Conservation (phyloP, 169 alveolate species). For the Ophryocystis elektroscirrha region DNA sequence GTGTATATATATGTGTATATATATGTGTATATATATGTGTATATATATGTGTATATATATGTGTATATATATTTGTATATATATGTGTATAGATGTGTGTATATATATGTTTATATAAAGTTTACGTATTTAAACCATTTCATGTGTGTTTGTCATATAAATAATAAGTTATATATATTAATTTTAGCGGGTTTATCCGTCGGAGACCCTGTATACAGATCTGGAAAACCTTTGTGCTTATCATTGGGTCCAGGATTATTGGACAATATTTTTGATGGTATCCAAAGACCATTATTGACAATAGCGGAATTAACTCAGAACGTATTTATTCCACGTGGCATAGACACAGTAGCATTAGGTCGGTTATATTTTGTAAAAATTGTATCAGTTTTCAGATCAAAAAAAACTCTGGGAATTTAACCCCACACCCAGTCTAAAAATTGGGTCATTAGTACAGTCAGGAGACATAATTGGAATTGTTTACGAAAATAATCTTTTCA, state of each 20-base stretch:
- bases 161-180: too few species aligned
- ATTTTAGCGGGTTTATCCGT: conserved; percentile 79
- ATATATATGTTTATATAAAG: too few species aligned
- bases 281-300: conserved; percentile 80
- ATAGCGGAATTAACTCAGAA: conserved; percentile 60
- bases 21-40: too few species aligned
- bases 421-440: conserved; percentile 52
- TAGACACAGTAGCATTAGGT: conserved; percentile 70
- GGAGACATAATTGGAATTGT: conserved; percentile 92
- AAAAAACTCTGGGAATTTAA: conserved; percentile 68
- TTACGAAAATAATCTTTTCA: conserved; percentile 72
- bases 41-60: too few species aligned
- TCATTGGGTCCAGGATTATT: conserved; percentile 88
- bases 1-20: too few species aligned
- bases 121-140: too few species aligned
- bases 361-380: too few species aligned
- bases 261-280: conserved; percentile 87
- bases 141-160: too few species aligned
- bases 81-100: too few species aligned
- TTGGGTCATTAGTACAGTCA: conserved; percentile 77
- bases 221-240: conserved; percentile 86
- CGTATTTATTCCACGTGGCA: conserved; percentile 82
- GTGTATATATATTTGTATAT: too few species aligned
- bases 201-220: conserved; percentile 91
- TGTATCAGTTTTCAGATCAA: too few species aligned